Base-by-base conservation (phyloP, 2,329 filamentous ascomycete species). In the Stachybotrys chartarum region DNA sequence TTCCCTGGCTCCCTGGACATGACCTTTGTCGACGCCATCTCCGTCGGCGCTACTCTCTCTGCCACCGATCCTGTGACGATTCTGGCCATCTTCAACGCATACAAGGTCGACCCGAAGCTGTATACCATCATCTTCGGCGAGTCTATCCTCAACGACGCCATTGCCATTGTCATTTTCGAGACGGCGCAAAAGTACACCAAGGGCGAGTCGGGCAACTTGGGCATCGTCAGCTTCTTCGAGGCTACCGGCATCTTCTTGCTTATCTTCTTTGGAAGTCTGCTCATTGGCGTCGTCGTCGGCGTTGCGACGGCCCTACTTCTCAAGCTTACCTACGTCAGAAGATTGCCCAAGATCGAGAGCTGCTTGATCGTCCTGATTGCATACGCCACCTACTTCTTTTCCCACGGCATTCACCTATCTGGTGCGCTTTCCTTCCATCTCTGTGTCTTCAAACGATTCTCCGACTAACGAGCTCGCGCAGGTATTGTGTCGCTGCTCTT, bases 121-220 rank as follows among this genome's bases (percentile, higher is more conserved):
- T 99, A 99, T 75, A 99, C 94, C 32, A 86, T 99, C 70, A 99
- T 99, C 62, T 99, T 99, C 71, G 94, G 94, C 68, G 94, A 99
- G 75, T 96, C 93, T 7, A 97, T 99, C 58, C 78, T 99, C 55
- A 99, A 99, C 70, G 94, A 99, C 76, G 94, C 94, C 49, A 93
- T 99, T 67, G 94, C 94, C 61, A 99, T 99, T 71, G 94, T 99
- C 67, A 84, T 99, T 63, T 99, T 99, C 73, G 93, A 99, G 75
- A 97, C 94, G 5, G 94, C 94, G 11, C 93, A 97, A 70, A 88
- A 90, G 70, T 96, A 97, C 72, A 91, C 86, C 68, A 86, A 87
- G 59, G 89, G 87, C 30, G 82, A 84, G 32, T 81, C 82, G n/a
- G 80, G 82, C 14, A 84, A 85, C 60, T 79, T 95, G 54, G 90